Conservation (phyloP, 257 asterid genomes). For the Salvia hispanica region DNA sequence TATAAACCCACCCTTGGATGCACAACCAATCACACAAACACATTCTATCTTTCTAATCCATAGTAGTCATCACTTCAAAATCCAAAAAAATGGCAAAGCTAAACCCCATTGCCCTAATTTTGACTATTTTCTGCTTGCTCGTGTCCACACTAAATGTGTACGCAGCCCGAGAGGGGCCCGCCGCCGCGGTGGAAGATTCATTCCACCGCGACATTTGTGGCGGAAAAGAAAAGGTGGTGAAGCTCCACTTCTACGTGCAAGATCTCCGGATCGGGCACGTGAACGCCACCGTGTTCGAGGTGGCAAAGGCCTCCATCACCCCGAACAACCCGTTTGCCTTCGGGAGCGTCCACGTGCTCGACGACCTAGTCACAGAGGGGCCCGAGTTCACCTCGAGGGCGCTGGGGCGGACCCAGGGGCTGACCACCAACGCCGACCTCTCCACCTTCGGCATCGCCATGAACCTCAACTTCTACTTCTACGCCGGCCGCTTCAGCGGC, state of each 20-base stretch:
- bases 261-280: constrained; percentile 17
- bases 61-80: no score
- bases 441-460: constrained; percentile 25
- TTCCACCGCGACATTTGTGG: not conserved
- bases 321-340: not conserved
- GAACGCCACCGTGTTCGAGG: constrained; percentile 22
- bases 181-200: not conserved
- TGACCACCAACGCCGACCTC: constrained; percentile 30
- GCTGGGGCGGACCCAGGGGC: constrained; percentile 26
- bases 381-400: not conserved
- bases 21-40: not conserved
- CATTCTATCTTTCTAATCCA: no score
- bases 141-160: not conserved
- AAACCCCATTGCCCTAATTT: not conserved
- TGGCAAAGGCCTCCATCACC: constrained; percentile 15
- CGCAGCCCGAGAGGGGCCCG: not conserved
- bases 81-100: not conserved
- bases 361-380: constrained; percentile 12
- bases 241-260: constrained; percentile 15
- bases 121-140: not conserved
- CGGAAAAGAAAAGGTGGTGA: not conserved
- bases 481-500: constrained; percentile 33
- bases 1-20: not conserved
- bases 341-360: constrained; percentile 25
- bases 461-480: constrained; percentile 40